A percentile compares a stretch with the other conserved stretches of the same genome.
Conservation (phyloP, 2,329 filamentous ascomycete species). For the Arachnopeziza araneosa region DNA sequence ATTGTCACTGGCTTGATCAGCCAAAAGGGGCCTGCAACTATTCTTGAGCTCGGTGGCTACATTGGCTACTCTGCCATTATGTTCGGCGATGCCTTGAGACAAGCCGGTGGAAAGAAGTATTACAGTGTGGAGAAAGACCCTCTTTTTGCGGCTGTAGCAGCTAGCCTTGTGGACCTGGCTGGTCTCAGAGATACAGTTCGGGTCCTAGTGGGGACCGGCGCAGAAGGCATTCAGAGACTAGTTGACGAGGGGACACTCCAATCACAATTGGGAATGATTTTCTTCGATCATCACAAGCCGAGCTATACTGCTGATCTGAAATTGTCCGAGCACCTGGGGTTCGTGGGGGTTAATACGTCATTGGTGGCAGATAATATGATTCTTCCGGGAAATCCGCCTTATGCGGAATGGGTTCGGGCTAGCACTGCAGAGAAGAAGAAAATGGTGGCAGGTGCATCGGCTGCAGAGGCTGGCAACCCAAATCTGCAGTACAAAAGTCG, state of each 20-base stretch:
- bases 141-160: slow-evolving; percentile 66
- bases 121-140: slow-evolving; percentile 69
- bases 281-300: slow-evolving; percentile 77
- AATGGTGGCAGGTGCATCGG: background rate
- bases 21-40: slow-evolving; percentile 58
- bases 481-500: slow-evolving; percentile 60
- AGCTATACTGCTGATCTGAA: slow-evolving; percentile 70
- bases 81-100: slow-evolving; percentile 61
- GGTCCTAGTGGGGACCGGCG: slow-evolving; percentile 64
- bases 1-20: slow-evolving; percentile 65
- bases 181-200: slow-evolving; percentile 65
- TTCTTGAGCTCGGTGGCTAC: slow-evolving; percentile 79
- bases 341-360: slow-evolving; percentile 57
- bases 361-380: slow-evolving; percentile 67
- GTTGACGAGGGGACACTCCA: slow-evolving; percentile 11
- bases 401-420: slow-evolving; percentile 64
- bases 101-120: slow-evolving; percentile 59
- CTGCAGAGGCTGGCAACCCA: slow-evolving; percentile 40
- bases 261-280: slow-evolving; percentile 33
- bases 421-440: slow-evolving; percentile 56
- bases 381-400: slow-evolving; percentile 64
- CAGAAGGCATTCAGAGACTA: slow-evolving; percentile 58
- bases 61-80: slow-evolving; percentile 76
- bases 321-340: slow-evolving; percentile 63
- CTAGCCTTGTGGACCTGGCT: slow-evolving; percentile 64